A percentile compares a stretch with the other conserved stretches of the same genome.
phyloP scores from a whole-genome alignment of 306 rosid species.

The Cicer chorassanicum region DNA sequence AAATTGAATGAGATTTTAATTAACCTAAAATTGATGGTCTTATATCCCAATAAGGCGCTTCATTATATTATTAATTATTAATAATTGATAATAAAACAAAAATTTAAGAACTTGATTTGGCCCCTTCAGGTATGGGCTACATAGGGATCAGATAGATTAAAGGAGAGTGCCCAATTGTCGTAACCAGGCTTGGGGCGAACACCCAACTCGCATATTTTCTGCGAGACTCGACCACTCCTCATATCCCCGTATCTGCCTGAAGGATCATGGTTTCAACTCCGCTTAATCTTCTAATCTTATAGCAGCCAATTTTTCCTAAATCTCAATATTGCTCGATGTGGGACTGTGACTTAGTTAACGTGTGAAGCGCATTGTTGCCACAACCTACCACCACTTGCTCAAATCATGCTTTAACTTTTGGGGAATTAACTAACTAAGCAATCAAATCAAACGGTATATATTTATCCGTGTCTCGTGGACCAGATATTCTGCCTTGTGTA shows the following conservation, averaged over 20 bases:
- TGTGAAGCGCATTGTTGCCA: too few species aligned
- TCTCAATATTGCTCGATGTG: conserved; percentile 31
- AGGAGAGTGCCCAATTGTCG: conserved; percentile 72
- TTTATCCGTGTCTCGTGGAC: too few species aligned
- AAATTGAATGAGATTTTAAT: too few species aligned
- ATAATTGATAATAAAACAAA: background rate
- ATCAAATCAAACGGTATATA: too few species aligned
- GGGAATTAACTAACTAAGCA: too few species aligned
- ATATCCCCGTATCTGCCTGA: conserved; percentile 81
- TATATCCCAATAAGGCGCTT: too few species aligned
- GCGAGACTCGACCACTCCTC: conserved; percentile 74
- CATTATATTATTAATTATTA: too few species aligned
- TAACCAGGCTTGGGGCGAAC: conserved; percentile 81
- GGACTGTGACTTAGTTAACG: conserved; percentile 43
- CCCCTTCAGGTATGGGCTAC: conserved; percentile 22
- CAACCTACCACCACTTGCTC: too few species aligned
- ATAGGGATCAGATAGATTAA: conserved; percentile 72
- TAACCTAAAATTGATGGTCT: too few species aligned
- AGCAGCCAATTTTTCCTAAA: background rate
- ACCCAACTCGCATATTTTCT: conserved; percentile 53
- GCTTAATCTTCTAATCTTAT: fast-evolving
- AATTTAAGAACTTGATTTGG: background rate
- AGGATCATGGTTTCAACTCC: background rate
- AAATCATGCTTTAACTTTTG: too few species aligned
- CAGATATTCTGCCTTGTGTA: too few species aligned